Base-by-base conservation (phyloP, 306 rosid species). In the Rosa lucieae region DNA sequence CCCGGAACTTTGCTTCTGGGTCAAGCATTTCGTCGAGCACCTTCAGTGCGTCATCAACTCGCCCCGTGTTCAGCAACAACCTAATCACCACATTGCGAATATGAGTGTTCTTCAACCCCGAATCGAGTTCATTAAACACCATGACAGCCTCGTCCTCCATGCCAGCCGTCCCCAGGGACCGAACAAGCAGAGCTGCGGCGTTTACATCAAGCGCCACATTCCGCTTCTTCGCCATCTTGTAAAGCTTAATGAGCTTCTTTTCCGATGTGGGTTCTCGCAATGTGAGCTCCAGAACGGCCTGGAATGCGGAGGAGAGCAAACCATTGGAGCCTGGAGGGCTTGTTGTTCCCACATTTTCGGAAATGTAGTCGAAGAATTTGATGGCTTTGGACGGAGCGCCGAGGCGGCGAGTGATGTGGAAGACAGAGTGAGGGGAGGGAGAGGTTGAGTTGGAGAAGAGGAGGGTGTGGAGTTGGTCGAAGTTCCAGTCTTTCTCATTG, bases 21-120 rank as follows among this genome's bases (percentile, higher is more conserved):
- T 82, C 79, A 76, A 92, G 88, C 94, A 92, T 92, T 92, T 92
- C 80, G 20, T 94, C 94, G 72, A 94, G 89, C 91, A 90, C 62
- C 2, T 84, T 81, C 77, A 81, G 73, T 0, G 97, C 93, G 76
- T 75, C 78, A 2, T 86, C 86, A 0, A 49, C 67, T n/a, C 84
- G 73, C 18, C 90, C 88, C 21, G 73, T 63, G 79, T 80, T 81
- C 72, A 94, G 6, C 74, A 88, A 61, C 43, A 42, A 10, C 11
- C 42, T 65, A 1, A 89, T 17, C 71, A 88, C 18, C 63, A 67
- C 65, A 81, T 90, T 94, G 79, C 85, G 86, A 65, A 87, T 70
- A 12, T 78, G 79, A 29, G 91, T 78, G 67, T 83, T 90, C 66
- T 82, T 92, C 8, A 53, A 26, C 61, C 82, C 80, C 0, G 84